These are phyloP conservation scores for Naganishia friedmannii DNA, from an alignment of 768 basidiomycete species.

Conservation along the genomic window DNA sequence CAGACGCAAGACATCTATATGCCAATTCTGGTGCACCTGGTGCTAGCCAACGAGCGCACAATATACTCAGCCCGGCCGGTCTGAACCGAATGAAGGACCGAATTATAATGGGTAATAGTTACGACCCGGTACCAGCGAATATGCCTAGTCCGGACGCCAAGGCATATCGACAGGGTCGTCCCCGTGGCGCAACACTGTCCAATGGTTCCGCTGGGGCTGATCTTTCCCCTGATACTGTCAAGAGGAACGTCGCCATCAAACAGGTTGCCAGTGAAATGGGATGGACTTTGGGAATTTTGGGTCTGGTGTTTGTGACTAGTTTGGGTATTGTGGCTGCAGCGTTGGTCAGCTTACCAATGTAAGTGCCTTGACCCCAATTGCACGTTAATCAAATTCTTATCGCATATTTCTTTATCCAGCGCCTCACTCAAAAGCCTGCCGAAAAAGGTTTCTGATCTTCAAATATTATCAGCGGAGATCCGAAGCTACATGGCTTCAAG, in stretches of 20 bases:
- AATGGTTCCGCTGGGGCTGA: background rate
- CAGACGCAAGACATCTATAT: background rate
- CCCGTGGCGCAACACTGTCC: constrained; percentile 14
- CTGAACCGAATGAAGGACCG: constrained; percentile 11
- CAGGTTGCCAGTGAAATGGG: constrained; percentile 43
- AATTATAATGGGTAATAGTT: background rate
- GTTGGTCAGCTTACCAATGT: constrained; percentile 49
- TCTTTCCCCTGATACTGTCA: background rate
- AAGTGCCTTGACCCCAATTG: constrained; percentile 24
- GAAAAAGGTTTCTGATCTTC: constrained; percentile 46
- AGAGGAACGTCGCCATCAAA: constrained; percentile 26
- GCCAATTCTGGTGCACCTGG: background rate
- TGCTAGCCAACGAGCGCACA: constrained; percentile 2
- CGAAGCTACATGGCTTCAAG: constrained; percentile 46
- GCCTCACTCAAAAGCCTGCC: constrained; percentile 46
- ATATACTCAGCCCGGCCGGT: background rate
- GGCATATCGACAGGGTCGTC: constrained; percentile 15
- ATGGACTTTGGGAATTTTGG: constrained; percentile 44
- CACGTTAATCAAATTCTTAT: background rate
- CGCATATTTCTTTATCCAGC: constrained; percentile 29
- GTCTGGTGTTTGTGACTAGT: constrained; percentile 40
- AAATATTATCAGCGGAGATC: constrained; percentile 49
- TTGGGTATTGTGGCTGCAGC: constrained; percentile 41
- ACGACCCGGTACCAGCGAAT: background rate
- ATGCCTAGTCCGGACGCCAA: constrained; percentile 25